A percentile compares a stretch with the other conserved stretches of the same genome.
phyloP scores from a whole-genome alignment of 768 basidiomycete species.

The Phallus indusiatus region DNA sequence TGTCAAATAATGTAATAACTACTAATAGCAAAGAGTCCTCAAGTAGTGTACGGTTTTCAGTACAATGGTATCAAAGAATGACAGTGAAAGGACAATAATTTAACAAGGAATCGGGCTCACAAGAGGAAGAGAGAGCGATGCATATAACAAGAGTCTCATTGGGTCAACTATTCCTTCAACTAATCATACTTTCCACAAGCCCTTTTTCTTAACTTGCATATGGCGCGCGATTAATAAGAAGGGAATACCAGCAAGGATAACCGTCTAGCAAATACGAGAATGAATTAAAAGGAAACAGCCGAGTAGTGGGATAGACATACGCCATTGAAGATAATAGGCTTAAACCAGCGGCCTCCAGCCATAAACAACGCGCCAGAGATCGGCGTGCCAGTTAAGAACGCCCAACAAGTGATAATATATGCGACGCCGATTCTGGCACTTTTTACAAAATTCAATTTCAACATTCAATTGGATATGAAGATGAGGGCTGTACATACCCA shows the following conservation, averaged over 20 bases:
- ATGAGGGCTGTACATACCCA: constrained; percentile 31
- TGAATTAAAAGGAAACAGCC: not conserved
- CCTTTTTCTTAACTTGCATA: not conserved
- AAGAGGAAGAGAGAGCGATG: too few species aligned
- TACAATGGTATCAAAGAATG: too few species aligned
- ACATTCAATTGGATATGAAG: not conserved
- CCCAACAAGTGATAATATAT: not conserved
- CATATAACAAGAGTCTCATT: too few species aligned
- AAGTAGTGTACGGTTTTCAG: too few species aligned
- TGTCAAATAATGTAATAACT: too few species aligned
- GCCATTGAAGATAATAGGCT: constrained; percentile 45
- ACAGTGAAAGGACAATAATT: too few species aligned
- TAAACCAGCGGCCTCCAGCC: constrained; percentile 45
- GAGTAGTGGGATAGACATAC: constrained; percentile 12
- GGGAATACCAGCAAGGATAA: not conserved
- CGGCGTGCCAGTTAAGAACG: constrained; percentile 34
- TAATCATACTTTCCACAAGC: not conserved
- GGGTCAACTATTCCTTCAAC: too few species aligned
- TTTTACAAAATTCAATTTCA: not conserved
- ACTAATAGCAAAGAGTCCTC: too few species aligned
- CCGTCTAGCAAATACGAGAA: not conserved
- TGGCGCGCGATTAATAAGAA: not conserved
- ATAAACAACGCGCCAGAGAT: constrained; percentile 50
- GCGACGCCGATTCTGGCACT: not conserved
- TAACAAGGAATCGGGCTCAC: too few species aligned